phyloP scores from a whole-genome alignment of 106 monocot genomes.

The Acanthochlamys bracteata region DNA sequence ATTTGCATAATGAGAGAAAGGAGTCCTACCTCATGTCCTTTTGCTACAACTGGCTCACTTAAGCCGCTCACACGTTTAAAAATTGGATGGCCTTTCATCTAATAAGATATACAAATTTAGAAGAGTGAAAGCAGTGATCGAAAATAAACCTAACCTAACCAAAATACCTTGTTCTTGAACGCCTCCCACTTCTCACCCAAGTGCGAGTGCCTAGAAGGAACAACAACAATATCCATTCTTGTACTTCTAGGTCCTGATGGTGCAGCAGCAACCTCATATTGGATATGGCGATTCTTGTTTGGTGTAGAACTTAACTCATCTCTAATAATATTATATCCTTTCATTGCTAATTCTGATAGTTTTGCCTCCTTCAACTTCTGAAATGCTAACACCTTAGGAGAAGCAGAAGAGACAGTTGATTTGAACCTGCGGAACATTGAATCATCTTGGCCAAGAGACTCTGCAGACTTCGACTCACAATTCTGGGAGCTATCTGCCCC shows the following conservation, averaged over 20 bases:
- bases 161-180: conserved; percentile 78
- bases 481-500: conserved; percentile 19
- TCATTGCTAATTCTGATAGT: conserved; percentile 54
- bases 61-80: conserved; percentile 62
- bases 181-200: conserved; percentile 87
- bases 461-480: conserved; percentile 17
- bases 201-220: conserved; percentile 61
- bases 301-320: conserved; percentile 65
- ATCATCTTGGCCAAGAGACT: conserved; percentile 32
- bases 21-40: conserved; percentile 76
- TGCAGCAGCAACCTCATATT: conserved; percentile 25
- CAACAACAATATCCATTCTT: conserved; percentile 73
- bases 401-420: conserved; percentile 40
- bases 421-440: conserved; percentile 54
- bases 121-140: neutral
- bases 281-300: conserved; percentile 33
- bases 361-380: conserved; percentile 59
- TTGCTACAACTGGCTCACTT: conserved; percentile 71
- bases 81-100: conserved; percentile 81
- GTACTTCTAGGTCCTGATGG: conserved; percentile 56
- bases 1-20: conserved; percentile 1
- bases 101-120: conserved; percentile 5
- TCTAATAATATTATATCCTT: conserved; percentile 69
- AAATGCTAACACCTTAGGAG: conserved; percentile 56
- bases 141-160: neutral